Evolutionary conservation across 1,284 basidiomycete species (phyloP).

Genomic region (Kalmanozyma brasiliensis): DNA sequence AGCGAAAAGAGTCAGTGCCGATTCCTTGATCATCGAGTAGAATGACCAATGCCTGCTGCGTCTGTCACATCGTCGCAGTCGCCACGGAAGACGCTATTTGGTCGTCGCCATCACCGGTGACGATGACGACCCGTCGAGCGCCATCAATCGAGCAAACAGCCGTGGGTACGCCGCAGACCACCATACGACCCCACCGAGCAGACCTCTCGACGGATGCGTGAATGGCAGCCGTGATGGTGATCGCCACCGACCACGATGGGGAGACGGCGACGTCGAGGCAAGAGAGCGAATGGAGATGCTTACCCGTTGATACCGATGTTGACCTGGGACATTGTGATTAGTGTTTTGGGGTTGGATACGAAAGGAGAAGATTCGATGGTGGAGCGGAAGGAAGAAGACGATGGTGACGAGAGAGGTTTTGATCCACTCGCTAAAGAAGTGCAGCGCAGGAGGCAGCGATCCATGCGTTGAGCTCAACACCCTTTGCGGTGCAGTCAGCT

Average conservation of each 20-base stretch:
- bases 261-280: not conserved
- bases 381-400: slow-evolving; percentile 21
- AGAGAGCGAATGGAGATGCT: slow-evolving; percentile 14
- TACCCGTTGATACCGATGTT: slow-evolving; percentile 65
- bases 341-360: slow-evolving; percentile 16
- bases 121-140: not conserved
- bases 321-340: slow-evolving; percentile 51
- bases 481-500: not conserved
- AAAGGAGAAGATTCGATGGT: slow-evolving; percentile 26
- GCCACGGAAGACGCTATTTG: no score
- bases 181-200: no score
- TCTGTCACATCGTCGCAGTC: no score
- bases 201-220: no score
- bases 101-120: not conserved
- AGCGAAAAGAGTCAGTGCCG: slow-evolving; percentile 6
- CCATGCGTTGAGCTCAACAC: no score
- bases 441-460: no score
- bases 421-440: slow-evolving; percentile 3
- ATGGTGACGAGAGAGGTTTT: slow-evolving; percentile 7
- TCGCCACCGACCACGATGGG: not conserved
- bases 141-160: no score
- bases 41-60: no score
- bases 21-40: no score
- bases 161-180: no score
- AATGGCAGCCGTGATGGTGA: not conserved